Evolutionary conservation across 2,329 filamentous ascomycete genomes (phyloP), one percentile per base, ranked within the genome.

Genomic region (Paraphaeosphaeria sporulosa): DNA sequence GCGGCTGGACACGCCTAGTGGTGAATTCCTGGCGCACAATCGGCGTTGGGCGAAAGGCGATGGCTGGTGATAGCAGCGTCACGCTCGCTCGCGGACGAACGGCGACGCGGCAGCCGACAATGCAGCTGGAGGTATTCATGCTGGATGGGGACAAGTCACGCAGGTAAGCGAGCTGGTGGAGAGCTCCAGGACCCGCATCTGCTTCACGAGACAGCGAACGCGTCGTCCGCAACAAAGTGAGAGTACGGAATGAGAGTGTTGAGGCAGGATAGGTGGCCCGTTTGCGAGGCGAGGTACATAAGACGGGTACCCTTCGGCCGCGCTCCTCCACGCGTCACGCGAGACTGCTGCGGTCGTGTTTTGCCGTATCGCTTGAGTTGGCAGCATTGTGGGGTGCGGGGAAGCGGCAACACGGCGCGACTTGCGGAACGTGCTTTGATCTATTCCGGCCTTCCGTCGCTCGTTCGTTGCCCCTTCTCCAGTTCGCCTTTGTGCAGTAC

Each of bases 131-230:
- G 53, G 69, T 59, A 60, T 65, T 75, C 74, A 77, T 78, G 66
- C 64, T 73, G 72, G 64, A 51, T 52, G 23, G 42, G 47, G 51
- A 32, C 47, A 57, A 57, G 64, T 64, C 61, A 67, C 60, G 59
- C 60, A 66, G 55, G 58, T 56, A 51, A 61, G 55, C 63, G 64
- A 63, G 64, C 66, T 64, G 65, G 64, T 61, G 60, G 62, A 61
- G 60, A 61, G 59, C 57, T 60, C 59, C 58, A 57, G 53, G 60
- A 70, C 71, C 73, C 71, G 72, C 74, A 76, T 76, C 74, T 75
- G 71, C 64, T 71, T 53, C 57, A 23, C 47, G 25, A 7, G 17
- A 57, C 44, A 25, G 60, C 54, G 52, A 55, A 54, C 42, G 43
- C 57, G 60, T 59, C 36, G 59, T 47, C 43, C 19, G 57, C 43